Evolutionary conservation across 1,139 yeast species (phyloP), one percentile per base, ranked within the genome.

Genomic region (Kodamaea fungicola): DNA sequence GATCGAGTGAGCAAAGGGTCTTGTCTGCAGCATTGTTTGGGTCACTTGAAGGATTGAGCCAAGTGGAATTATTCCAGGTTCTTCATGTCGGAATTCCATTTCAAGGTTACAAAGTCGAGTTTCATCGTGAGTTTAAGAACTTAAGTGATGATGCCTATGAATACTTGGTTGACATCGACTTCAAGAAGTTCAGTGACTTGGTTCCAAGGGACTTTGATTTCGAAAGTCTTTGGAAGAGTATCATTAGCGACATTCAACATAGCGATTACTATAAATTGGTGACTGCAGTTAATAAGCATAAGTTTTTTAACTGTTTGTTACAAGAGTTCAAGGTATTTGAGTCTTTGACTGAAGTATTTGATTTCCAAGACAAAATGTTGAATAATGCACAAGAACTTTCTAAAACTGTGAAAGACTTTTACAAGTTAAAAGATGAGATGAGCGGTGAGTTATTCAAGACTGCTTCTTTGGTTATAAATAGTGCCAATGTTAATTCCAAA

Each of bases 401-500:
- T 3, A 59, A 53, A 42, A 37, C 49, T 2, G 54, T 62, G 2
- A 59, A 55, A 19, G 55, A 61, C 31, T 72, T 72, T 42, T 74
- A 76, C 49, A 75, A 73, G 47, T 51, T 65, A 2, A 66, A 61
- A 40, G 78, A 74, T 37, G 61, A 56, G 12, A 55, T 70, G 8
- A 45, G 46, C 23, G 73, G 71, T 0, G 68, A 65, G 36, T 62
- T 52, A 30, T 68, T 53, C 44, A 54, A 53, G 8, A 42, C 51
- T 21, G 22, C 33, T n/a, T 19, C 25, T n/a, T 30, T 30, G 12
- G 24, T 30, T 6, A 19, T 8, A 7, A 16, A 28, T 7, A 34
- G 42, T 7, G 28, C 22, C 9, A 28, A 34, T 6, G 39, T 33
- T 1, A 29, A 33, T 2, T 35, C 33, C 3, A 28, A 32, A 3